Percentiles rank a stretch among this genome's conserved stretches.
phyloP scores from a whole-genome alignment of 2,329 filamentous ascomycete species.

The Colletotrichum truncatum region DNA sequence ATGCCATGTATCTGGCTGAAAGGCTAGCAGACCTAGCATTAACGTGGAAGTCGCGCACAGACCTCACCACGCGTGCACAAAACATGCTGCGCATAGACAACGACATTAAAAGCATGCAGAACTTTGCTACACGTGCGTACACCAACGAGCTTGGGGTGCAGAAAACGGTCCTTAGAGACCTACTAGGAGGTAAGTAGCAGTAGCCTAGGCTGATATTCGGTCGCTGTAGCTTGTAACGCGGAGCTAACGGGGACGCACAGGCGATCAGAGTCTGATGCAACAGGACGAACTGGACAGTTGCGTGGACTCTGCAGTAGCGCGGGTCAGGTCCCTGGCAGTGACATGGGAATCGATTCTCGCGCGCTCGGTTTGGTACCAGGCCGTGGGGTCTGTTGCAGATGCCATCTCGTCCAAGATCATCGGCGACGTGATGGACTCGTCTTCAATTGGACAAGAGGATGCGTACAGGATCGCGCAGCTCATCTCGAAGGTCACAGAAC shows the following conservation, averaged over 20 bases:
- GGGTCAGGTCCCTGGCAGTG: conserved; percentile 62
- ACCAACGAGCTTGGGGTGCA: conserved; percentile 68
- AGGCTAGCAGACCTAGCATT: conserved; percentile 58
- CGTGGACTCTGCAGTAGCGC: conserved; percentile 61
- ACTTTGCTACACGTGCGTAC: conserved; percentile 70
- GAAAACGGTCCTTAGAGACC: conserved; percentile 68
- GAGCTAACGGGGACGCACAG: conserved; percentile 35
- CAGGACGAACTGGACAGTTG: conserved; percentile 62
- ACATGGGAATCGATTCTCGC: conserved; percentile 68
- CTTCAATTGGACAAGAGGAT: conserved; percentile 70
- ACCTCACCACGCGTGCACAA: conserved; percentile 59
- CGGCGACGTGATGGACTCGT: conserved; percentile 68
- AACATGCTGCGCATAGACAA: conserved; percentile 67
- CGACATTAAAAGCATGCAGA: conserved; percentile 67
- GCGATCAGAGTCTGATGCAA: conserved; percentile 67
- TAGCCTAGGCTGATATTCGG: neutral
- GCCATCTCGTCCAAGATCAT: conserved; percentile 68
- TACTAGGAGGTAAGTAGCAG: conserved; percentile 58
- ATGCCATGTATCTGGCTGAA: conserved; percentile 71
- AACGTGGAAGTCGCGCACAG: conserved; percentile 62
- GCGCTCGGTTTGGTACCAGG: conserved; percentile 70
- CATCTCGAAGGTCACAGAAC: conserved; percentile 64
- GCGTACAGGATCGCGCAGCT: conserved; percentile 69
- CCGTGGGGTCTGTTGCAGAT: conserved; percentile 68
- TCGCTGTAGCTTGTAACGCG: neutral